Conservation (phyloP, 2,329 filamentous ascomycete genomes). For the Ploettnerulaceae sp. region DNA sequence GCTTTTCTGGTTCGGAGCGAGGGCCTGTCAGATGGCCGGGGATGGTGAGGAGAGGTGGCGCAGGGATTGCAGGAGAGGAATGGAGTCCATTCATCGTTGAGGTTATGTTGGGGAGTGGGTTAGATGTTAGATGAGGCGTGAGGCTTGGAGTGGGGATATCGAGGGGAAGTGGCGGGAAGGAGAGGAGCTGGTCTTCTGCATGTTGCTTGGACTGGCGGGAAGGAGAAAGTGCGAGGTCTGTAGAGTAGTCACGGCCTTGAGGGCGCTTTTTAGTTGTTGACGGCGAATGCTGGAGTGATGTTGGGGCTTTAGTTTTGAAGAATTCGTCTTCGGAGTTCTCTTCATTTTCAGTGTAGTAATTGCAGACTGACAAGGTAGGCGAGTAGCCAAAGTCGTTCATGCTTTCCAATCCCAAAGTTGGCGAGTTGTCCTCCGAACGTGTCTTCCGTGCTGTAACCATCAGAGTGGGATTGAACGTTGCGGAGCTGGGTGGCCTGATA, state of each 20-base stretch:
- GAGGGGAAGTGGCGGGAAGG: slow-evolving; percentile 12
- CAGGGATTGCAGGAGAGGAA: slow-evolving; percentile 9
- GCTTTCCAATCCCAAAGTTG: slow-evolving; percentile 5
- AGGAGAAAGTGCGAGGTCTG: slow-evolving; percentile 1
- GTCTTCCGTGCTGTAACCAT: slow-evolving; percentile 8
- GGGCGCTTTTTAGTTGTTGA: slow-evolving; percentile 12
- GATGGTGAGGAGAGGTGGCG: slow-evolving; percentile 22
- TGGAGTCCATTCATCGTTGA: slow-evolving; percentile 11
- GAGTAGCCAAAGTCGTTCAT: slow-evolving; percentile 11
- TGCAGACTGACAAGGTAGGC: slow-evolving; percentile 24
- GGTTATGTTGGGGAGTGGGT: slow-evolving; percentile 13
- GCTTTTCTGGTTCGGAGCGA: slow-evolving; percentile 12
- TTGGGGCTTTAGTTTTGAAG: slow-evolving; percentile 11
- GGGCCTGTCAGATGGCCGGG: slow-evolving; percentile 21
- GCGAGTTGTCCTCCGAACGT: slow-evolving; percentile 3
- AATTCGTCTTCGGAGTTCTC: slow-evolving; percentile 23
- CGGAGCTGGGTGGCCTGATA: slow-evolving; percentile 21
- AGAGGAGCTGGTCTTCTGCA: slow-evolving; percentile 1
- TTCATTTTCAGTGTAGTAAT: slow-evolving; percentile 20
- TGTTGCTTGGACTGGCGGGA: slow-evolving; percentile 9
- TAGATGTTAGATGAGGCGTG: slow-evolving; percentile 10
- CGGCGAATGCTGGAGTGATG: background rate
- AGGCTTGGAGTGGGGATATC: slow-evolving; percentile 10
- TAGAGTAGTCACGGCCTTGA: slow-evolving; percentile 17
- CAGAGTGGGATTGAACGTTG: slow-evolving; percentile 24